Evolutionary conservation across 768 basidiomycete genomes (phyloP).

Genomic region (Suillus luteus): DNA sequence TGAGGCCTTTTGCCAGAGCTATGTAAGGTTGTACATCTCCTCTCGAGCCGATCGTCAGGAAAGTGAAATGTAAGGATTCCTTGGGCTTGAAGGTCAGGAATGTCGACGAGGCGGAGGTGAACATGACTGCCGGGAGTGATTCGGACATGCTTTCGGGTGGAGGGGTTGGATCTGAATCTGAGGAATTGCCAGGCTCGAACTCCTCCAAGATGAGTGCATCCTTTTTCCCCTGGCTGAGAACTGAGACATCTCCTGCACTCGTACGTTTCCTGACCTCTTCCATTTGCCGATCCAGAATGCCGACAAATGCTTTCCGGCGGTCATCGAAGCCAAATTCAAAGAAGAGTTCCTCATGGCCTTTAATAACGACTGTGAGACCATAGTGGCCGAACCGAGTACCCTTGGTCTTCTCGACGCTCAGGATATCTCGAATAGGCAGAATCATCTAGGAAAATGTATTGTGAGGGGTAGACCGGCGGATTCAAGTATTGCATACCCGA

Average conservation of each 20-base stretch:
- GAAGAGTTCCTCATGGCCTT: constrained; percentile 97
- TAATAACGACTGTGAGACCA: constrained; percentile 87
- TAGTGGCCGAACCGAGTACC: constrained; percentile 89
- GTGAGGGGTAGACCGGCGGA: constrained; percentile 7
- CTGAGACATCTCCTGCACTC: constrained; percentile 42
- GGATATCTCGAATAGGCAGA: constrained; percentile 85
- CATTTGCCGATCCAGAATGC: constrained; percentile 76
- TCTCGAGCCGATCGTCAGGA: constrained; percentile 93
- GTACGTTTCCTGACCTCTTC: constrained; percentile 64
- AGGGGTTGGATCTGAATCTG: constrained; percentile 45
- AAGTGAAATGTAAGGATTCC: constrained; percentile 84
- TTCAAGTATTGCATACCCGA: constrained; percentile 54
- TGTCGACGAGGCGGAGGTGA: constrained; percentile 92
- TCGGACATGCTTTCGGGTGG: constrained; percentile 62
- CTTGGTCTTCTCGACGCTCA: constrained; percentile 81
- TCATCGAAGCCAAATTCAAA: constrained; percentile 88
- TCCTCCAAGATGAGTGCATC: constrained; percentile 86
- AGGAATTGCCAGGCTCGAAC: constrained; percentile 57
- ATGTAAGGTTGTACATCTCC: constrained; percentile 99
- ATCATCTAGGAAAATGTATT: constrained; percentile 70
- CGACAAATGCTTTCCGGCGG: constrained; percentile 76
- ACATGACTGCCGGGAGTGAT: constrained; percentile 89
- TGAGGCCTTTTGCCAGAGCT: constrained; percentile 87
- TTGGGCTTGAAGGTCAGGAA: constrained; percentile 96
- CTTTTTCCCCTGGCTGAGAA: constrained; percentile 54